Evolutionary conservation across 2,329 filamentous ascomycete genomes (phyloP).

Genomic region (Leptosphaerulina australis): DNA sequence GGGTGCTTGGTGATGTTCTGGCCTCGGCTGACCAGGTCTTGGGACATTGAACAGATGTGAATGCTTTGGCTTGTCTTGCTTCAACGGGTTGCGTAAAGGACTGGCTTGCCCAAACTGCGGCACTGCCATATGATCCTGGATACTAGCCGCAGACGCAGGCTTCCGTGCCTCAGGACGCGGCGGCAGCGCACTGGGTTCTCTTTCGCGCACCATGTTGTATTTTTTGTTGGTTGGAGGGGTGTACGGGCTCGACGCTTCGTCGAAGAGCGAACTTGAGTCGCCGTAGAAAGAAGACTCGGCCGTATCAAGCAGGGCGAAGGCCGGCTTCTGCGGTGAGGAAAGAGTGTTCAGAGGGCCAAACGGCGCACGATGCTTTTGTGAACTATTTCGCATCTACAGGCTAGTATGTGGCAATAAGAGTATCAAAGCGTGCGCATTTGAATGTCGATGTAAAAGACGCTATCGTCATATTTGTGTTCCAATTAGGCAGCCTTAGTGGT

Average conservation of each 20-base stretch:
- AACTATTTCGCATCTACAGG: slow-evolving; percentile 33
- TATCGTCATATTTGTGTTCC: slow-evolving; percentile 22
- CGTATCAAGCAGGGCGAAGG: slow-evolving; percentile 19
- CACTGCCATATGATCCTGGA: slow-evolving; percentile 38
- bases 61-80: slow-evolving; percentile 40
- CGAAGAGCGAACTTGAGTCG: slow-evolving; percentile 46
- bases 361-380: slow-evolving; percentile 39
- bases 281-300: slow-evolving; percentile 25
- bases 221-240: slow-evolving; percentile 8
- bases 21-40: slow-evolving; percentile 55
- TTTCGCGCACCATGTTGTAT: slow-evolving; percentile 59
- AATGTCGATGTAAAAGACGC: background rate
- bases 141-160: slow-evolving; percentile 34
- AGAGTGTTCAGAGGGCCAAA: slow-evolving; percentile 45
- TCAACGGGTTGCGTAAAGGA: slow-evolving; percentile 58
- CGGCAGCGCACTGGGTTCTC: slow-evolving; percentile 52
- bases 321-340: slow-evolving; percentile 42
- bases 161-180: slow-evolving; percentile 27
- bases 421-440: background rate
- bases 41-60: slow-evolving; percentile 59
- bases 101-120: slow-evolving; percentile 65
- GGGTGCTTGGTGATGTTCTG: slow-evolving; percentile 56
- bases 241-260: slow-evolving; percentile 29
- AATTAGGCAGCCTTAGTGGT: slow-evolving; percentile 8
- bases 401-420: background rate